Conservation (phyloP, 352 stramenopile species). For the Globisporangium carolinianum region DNA sequence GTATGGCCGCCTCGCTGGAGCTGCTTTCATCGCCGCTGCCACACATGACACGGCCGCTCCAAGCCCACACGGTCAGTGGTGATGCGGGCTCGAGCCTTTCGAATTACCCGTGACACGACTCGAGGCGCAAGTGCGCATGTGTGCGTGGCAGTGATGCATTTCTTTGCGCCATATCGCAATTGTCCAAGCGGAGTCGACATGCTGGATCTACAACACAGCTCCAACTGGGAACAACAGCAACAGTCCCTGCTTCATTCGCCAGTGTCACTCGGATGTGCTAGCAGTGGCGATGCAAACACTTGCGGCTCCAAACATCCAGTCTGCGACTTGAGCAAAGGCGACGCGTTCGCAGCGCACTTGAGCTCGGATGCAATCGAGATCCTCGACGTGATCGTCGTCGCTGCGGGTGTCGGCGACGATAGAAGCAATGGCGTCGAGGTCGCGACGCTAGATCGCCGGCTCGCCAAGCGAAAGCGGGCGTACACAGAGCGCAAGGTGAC, state of each 20-base stretch:
- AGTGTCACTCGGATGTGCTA: neutral
- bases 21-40: no score
- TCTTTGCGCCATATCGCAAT: no score
- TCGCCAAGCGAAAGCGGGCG: slow-evolving; percentile 2
- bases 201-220: neutral
- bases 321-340: neutral
- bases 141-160: no score
- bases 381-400: neutral
- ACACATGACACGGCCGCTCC: no score
- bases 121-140: no score
- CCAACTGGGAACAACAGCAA: neutral
- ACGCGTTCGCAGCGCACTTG: neutral
- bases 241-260: neutral
- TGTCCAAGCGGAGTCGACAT: no score
- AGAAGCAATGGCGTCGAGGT: neutral
- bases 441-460: neutral
- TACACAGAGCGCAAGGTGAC: slow-evolving; percentile 7
- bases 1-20: no score
- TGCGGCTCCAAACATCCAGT: neutral
- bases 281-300: neutral
- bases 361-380: neutral
- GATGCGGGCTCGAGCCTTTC: no score
- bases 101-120: no score
- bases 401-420: neutral
- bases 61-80: no score